A percentile compares a stretch with the other conserved stretches of the same genome.
Evolutionary conservation across 2,329 filamentous ascomycete genomes (phyloP).

Genomic region (Pseudogymnoascus sp.): DNA sequence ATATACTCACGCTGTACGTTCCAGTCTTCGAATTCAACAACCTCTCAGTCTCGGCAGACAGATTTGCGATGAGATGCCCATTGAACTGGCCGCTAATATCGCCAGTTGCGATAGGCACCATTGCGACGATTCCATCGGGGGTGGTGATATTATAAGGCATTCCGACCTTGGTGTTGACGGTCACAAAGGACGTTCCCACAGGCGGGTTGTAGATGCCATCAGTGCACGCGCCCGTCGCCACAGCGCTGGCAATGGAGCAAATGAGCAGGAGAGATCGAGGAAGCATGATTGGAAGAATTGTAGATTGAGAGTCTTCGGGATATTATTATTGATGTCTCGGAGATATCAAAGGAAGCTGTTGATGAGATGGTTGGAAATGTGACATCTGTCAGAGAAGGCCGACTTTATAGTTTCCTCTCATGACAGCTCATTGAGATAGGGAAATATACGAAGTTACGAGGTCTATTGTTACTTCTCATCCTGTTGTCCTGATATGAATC

Average conservation of each 20-base stretch:
- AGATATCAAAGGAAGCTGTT: neutral
- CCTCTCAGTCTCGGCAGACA: slow-evolving; percentile 4
- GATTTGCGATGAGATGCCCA: neutral
- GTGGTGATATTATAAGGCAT: neutral
- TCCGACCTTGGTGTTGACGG: neutral
- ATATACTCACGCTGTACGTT: neutral
- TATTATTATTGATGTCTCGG: neutral
- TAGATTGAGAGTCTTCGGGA: neutral
- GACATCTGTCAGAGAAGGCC: neutral
- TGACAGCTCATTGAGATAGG: neutral
- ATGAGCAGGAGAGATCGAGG: neutral
- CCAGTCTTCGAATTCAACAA: neutral
- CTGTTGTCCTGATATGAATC: neutral
- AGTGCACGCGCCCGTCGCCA: neutral
- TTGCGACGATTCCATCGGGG: neutral
- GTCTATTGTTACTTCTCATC: neutral
- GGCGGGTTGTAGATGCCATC: neutral
- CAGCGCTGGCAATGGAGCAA: slow-evolving; percentile 1
- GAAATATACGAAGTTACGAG: neutral
- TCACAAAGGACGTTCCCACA: neutral
- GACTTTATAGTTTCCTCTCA: neutral
- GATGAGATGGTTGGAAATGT: neutral
- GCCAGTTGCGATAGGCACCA: neutral
- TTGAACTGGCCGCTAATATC: neutral
- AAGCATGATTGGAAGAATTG: neutral